Conservation (phyloP, 768 basidiomycete genomes). For the Suillus discolor region DNA sequence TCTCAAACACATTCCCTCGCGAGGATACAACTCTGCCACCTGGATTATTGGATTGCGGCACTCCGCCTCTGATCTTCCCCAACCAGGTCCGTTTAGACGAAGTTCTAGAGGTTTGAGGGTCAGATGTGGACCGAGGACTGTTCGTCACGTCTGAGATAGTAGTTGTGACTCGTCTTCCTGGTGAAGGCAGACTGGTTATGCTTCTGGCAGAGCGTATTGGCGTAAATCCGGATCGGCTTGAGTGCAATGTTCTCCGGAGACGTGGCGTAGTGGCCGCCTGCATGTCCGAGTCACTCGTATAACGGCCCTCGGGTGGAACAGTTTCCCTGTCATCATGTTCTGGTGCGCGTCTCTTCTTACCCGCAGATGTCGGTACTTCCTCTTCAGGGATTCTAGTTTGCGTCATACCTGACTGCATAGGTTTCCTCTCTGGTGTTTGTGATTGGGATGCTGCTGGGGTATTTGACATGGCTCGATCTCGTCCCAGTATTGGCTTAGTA, state of each 20-base stretch:
- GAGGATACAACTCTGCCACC: constrained; percentile 1
- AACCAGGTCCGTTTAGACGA: constrained; percentile 67
- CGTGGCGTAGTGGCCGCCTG: constrained; percentile 56
- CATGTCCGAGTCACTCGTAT: constrained; percentile 38
- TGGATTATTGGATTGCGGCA: constrained; percentile 17
- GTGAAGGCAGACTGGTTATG: constrained; percentile 40
- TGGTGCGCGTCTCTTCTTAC: constrained; percentile 75
- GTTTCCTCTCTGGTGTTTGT: constrained; percentile 54
- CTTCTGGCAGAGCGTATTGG: constrained; percentile 56
- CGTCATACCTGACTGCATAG: constrained; percentile 19
- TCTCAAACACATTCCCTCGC: constrained; percentile 20
- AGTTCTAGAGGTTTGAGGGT: constrained; percentile 35
- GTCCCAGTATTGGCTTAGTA: constrained; percentile 16
- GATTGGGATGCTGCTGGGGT: constrained; percentile 46
- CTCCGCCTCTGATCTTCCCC: constrained; percentile 62
- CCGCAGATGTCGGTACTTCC: constrained; percentile 43
- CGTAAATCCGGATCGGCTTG: constrained; percentile 69
- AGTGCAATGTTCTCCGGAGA: constrained; percentile 58
- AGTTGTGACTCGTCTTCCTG: constrained; percentile 47
- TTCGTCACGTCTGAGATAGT: constrained; percentile 66
- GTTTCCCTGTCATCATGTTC: constrained; percentile 72
- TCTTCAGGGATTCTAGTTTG: constrained; percentile 52
- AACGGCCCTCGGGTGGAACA: constrained; percentile 69
- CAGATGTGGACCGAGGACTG: constrained; percentile 47
- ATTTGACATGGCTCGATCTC: constrained; percentile 38